phyloP scores from a whole-genome alignment of 192 early-diverging fungal species.

The Coemansia sp. region DNA sequence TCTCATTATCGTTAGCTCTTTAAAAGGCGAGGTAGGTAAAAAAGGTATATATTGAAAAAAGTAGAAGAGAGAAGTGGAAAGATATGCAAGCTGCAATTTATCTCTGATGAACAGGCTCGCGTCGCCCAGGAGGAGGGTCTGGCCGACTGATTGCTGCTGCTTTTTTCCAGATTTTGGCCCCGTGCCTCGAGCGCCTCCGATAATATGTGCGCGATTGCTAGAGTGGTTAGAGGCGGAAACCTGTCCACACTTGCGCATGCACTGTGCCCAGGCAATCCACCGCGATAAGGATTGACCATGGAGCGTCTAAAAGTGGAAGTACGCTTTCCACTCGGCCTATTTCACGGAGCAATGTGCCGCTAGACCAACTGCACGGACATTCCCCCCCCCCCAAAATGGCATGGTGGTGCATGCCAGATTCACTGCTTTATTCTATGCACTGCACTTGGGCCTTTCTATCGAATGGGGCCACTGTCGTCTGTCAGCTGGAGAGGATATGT shows the following conservation, averaged over 20 bases:
- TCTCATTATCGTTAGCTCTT: conserved; percentile 58
- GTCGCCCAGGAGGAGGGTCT: conserved; percentile 8
- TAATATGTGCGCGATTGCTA: conserved; percentile 5
- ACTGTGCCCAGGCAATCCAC: conserved; percentile 1
- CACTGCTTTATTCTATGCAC: not conserved
- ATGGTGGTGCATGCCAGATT: not conserved
- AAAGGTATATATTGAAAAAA: conserved; percentile 7
- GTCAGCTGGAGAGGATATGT: not conserved
- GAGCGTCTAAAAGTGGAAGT: not conserved
- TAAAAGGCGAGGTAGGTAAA: not conserved
- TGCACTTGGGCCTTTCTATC: not conserved
- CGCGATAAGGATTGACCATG: not conserved
- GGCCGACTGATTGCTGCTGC: not conserved
- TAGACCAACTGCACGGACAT: not conserved
- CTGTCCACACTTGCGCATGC: not conserved
- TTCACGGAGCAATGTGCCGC: not conserved
- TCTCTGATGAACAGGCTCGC: not conserved
- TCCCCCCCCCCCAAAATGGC: not conserved
- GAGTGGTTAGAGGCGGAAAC: not conserved
- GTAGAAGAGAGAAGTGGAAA: conserved; percentile 16
- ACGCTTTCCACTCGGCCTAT: conserved; percentile 6
- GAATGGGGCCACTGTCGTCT: not conserved
- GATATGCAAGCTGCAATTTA: conserved; percentile 12
- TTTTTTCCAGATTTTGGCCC: not conserved
- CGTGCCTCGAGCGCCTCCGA: conserved; percentile 12